Percentiles rank a stretch among this genome's conserved stretches.
These are phyloP conservation scores for Geranium incanum DNA, from an alignment of 441 rosid species.

Conservation along the genomic window DNA sequence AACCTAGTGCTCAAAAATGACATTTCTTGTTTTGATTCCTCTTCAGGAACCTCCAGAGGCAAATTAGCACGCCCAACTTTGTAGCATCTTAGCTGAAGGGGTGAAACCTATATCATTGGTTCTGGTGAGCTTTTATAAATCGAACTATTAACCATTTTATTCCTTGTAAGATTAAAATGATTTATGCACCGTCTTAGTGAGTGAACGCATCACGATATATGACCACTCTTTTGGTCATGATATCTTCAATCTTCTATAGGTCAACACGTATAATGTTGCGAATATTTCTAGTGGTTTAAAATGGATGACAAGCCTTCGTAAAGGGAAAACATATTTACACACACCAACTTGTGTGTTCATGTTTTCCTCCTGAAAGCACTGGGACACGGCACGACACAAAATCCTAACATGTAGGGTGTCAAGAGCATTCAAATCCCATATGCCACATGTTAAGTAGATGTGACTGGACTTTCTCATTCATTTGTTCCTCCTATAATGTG, in stretches of 20 bases:
- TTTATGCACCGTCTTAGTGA: background rate
- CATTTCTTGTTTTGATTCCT: background rate
- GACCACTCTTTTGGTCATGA: background rate
- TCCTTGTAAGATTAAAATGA: background rate
- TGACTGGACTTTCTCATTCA: background rate
- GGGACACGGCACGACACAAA: background rate
- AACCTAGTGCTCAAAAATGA: background rate
- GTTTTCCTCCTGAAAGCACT: background rate
- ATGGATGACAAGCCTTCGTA: background rate
- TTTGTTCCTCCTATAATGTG: background rate
- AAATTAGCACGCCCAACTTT: background rate
- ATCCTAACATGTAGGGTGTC: background rate
- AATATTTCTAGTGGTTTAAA: background rate
- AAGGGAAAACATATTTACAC: background rate
- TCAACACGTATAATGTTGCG: background rate
- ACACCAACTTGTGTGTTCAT: background rate
- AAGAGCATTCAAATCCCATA: background rate
- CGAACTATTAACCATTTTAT: background rate
- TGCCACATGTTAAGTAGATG: background rate
- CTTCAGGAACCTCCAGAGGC: background rate
- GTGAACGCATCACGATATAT: background rate
- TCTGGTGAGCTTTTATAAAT: background rate
- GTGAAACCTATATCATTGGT: background rate
- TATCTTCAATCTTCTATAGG: background rate
- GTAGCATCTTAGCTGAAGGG: constrained; percentile 5